These are phyloP conservation scores for Gliomastix tumulicola DNA, from an alignment of 2,329 filamentous ascomycete species.

Conservation along the genomic window DNA sequence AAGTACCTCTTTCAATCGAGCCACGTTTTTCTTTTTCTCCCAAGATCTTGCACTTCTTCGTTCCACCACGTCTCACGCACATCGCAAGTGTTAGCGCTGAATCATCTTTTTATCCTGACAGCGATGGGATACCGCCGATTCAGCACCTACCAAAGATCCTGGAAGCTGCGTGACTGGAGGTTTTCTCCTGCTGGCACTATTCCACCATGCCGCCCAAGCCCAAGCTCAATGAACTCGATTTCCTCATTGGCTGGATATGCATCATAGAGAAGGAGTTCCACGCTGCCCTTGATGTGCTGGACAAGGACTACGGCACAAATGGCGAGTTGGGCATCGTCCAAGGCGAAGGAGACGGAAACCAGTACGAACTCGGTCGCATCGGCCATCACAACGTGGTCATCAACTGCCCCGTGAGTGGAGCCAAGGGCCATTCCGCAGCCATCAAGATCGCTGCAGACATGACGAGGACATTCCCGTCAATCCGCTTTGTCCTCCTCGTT, in stretches of 20 bases:
- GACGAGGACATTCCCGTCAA: conserved; percentile 15
- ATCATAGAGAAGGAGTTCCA: conserved; percentile 25
- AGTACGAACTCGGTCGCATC: conserved; percentile 21
- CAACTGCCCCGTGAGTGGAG: conserved; percentile 12
- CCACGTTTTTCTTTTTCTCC: too few relatives aligned
- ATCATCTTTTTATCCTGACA: too few relatives aligned
- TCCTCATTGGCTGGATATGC: conserved; percentile 35
- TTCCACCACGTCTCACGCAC: too few relatives aligned
- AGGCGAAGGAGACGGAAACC: conserved; percentile 11
- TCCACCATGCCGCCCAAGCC: too few relatives aligned
- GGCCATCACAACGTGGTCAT: conserved; percentile 26
- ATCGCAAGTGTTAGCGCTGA: too few relatives aligned
- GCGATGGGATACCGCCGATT: too few relatives aligned
- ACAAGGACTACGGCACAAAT: conserved; percentile 27
- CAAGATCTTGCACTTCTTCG: too few relatives aligned
- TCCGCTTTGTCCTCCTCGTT: conserved; percentile 21
- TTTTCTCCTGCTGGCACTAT: too few relatives aligned
- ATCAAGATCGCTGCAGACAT: conserved; percentile 16
- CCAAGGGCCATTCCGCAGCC: conserved; percentile 15
- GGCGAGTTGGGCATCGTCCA: conserved; percentile 8
- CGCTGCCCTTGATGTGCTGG: conserved; percentile 28
- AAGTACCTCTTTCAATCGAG: too few relatives aligned
- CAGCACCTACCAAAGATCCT: too few relatives aligned
- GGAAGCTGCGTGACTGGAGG: too few relatives aligned
- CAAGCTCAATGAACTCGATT: too few relatives aligned